These are phyloP conservation scores for Lentinula detonsa DNA, from an alignment of 768 basidiomycete genomes.

Conservation along the genomic window DNA sequence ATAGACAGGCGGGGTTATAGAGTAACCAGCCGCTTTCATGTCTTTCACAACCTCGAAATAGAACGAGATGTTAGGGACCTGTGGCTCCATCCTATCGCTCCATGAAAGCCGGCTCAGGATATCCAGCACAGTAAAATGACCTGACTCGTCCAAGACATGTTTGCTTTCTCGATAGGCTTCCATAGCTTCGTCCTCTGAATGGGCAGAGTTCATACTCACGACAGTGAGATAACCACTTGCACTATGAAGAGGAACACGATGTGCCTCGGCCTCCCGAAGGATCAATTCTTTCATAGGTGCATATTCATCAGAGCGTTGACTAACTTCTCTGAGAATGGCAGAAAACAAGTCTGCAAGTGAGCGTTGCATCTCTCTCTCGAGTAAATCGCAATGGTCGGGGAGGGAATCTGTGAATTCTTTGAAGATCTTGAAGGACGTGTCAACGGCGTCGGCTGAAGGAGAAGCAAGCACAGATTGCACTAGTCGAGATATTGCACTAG, in stretches of 20 bases:
- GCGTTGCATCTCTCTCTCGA: not conserved
- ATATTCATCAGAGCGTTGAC: conserved; percentile 40
- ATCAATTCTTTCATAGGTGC: conserved; percentile 42
- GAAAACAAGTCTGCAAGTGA: conserved; percentile 53
- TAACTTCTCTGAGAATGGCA: conserved; percentile 42
- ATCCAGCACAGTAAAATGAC: conserved; percentile 59
- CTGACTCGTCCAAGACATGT: conserved; percentile 44
- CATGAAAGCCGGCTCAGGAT: conserved; percentile 58
- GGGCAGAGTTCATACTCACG: conserved; percentile 58
- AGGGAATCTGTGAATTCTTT: conserved; percentile 29
- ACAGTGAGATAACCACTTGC: conserved; percentile 49
- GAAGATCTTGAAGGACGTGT: conserved; percentile 51
- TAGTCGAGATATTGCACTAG: conserved; percentile 43
- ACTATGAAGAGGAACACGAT: conserved; percentile 38
- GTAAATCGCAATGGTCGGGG: not conserved
- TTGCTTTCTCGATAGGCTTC: conserved; percentile 46
- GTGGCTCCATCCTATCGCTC: conserved; percentile 23
- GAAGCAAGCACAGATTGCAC: conserved; percentile 18
- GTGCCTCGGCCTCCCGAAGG: conserved; percentile 59
- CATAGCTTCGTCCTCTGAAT: conserved; percentile 50
- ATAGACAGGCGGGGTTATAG: conserved; percentile 55
- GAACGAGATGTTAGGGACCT: conserved; percentile 39
- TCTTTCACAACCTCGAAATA: conserved; percentile 77
- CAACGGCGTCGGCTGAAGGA: conserved; percentile 37
- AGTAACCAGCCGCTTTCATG: conserved; percentile 64